Evolutionary conservation across 73 alveolate genomes (phyloP).

Genomic region (Paramecium sexaurelia): DNA sequence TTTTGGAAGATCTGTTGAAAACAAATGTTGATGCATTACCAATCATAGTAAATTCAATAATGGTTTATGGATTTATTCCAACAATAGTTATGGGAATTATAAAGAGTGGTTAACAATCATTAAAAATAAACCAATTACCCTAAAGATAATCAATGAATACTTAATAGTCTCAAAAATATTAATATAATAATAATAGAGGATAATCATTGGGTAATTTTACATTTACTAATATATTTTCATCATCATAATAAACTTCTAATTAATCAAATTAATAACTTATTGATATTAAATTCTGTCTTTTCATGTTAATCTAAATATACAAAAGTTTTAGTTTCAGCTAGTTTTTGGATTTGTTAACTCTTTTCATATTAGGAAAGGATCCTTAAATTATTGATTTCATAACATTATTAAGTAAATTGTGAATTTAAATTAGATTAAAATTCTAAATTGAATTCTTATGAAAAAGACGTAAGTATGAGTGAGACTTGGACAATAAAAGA

Average conservation of each 20-base stretch:
- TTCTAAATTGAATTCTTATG: neutral
- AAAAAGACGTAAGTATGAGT: neutral
- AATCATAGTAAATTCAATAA: neutral
- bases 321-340: neutral
- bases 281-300: slow-evolving; percentile 2
- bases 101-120: neutral
- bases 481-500: neutral
- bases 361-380: neutral
- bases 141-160: neutral
- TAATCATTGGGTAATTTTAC: neutral
- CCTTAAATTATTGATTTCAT: neutral
- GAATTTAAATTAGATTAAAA: neutral
- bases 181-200: neutral
- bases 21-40: neutral
- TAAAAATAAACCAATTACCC: neutral
- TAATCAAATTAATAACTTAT: neutral
- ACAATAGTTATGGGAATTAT: neutral
- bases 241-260: neutral
- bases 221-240: neutral
- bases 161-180: neutral
- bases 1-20: neutral
- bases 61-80: slow-evolving; percentile 28
- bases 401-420: neutral
- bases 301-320: neutral
- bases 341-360: neutral